Conservation (phyloP, 129 eudicot species). For the Mikania micrantha region DNA sequence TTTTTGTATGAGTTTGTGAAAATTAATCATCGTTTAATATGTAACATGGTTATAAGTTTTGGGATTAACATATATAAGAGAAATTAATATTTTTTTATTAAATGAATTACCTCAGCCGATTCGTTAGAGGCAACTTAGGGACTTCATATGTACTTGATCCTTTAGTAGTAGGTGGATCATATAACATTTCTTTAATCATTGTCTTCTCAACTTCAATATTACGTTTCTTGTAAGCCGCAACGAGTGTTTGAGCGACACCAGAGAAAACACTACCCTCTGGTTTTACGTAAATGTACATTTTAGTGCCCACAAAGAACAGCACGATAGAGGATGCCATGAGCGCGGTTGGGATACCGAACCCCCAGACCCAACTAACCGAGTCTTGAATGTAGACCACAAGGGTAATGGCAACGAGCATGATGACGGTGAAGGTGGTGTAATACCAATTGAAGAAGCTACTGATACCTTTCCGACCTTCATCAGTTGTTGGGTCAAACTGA, state of each 20-base stretch:
- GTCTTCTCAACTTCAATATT: constrained; percentile 27
- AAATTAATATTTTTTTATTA: no score
- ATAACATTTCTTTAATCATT: constrained; percentile 20
- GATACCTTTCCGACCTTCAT: constrained; percentile 78
- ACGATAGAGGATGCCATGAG: constrained; percentile 56
- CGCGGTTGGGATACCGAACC: constrained; percentile 59
- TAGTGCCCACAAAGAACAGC: constrained; percentile 61
- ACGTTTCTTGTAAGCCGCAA: constrained; percentile 71
- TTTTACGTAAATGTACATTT: constrained; percentile 46
- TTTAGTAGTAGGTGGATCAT: constrained; percentile 55
- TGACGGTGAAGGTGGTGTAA: constrained; percentile 69
- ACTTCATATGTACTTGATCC: constrained; percentile 28
- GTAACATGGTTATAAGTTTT: no score
- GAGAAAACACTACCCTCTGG: constrained; percentile 78
- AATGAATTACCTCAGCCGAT: constrained; percentile 45
- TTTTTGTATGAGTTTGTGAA: no score
- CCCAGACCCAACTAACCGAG: constrained; percentile 64
- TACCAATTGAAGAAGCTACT: constrained; percentile 95
- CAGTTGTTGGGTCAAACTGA: constrained; percentile 80
- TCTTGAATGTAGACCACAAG: constrained; percentile 78
- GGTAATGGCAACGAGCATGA: constrained; percentile 52
- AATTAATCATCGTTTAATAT: no score
- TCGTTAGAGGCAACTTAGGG: constrained; percentile 49
- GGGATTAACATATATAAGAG: no score
- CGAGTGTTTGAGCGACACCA: constrained; percentile 53